Conservation (phyloP, 805 yeast species). For the Starmerella vitae region DNA sequence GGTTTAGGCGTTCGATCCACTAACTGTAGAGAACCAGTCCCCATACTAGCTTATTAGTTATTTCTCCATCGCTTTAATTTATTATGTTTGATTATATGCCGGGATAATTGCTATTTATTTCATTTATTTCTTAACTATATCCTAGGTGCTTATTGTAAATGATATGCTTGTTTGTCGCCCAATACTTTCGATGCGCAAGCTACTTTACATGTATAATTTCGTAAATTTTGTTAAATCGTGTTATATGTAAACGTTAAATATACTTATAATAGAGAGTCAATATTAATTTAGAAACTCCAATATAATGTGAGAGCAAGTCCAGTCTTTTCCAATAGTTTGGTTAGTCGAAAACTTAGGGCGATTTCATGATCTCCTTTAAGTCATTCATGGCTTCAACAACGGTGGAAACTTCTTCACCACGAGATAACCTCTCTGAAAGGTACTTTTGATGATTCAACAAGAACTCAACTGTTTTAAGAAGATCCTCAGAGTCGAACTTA, state of each 20-base stretch:
- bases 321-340: not conserved
- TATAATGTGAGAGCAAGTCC: not conserved
- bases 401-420: conserved; percentile 3
- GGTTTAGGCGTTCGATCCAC: no score
- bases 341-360: not conserved
- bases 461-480: conserved; percentile 51
- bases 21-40: no score
- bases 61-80: no score
- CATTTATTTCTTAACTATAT: no score
- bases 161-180: no score
- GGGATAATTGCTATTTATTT: no score
- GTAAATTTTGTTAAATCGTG: not conserved
- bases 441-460: conserved; percentile 79
- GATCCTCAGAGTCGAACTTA: conserved; percentile 35
- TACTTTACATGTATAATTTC: not conserved
- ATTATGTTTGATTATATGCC: no score
- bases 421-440: conserved; percentile 27
- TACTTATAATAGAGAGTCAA: not conserved
- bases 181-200: not conserved
- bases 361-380: conserved; percentile 4
- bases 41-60: no score
- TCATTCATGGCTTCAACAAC: conserved; percentile 8
- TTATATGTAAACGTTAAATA: not conserved
- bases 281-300: no score
- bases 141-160: no score